Percentiles rank a stretch among this genome's conserved stretches.
Evolutionary conservation across 352 stramenopile genomes (phyloP).

Genomic region (Thraustochytrium sp.): DNA sequence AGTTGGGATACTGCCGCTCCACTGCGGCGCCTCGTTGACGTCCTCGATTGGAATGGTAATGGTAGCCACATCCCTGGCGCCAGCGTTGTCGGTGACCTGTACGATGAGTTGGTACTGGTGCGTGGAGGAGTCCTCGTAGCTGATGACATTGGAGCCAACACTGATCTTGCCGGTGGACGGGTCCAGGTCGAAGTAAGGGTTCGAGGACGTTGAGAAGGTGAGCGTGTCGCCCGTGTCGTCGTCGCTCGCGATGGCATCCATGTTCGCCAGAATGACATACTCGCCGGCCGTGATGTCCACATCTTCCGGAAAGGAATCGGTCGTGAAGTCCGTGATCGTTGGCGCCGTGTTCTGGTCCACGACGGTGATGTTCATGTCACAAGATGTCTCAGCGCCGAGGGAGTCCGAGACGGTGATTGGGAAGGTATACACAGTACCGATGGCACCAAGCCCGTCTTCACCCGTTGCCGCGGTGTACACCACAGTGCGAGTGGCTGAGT

Average conservation of each 20-base stretch:
- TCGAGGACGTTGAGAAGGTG: conserved; percentile 26
- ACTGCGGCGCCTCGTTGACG: conserved; percentile 29
- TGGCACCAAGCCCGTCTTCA: background rate
- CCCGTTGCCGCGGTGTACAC: background rate
- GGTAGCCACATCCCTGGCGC: background rate
- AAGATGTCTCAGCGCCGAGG: background rate
- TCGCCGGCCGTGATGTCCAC: background rate
- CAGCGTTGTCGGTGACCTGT: background rate
- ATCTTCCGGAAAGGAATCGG: background rate
- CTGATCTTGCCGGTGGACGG: background rate
- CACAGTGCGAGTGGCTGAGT: background rate
- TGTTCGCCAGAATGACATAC: background rate
- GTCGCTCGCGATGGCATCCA: background rate
- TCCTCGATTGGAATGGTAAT: too few species aligned
- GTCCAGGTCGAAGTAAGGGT: conserved; percentile 25
- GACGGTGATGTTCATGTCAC: background rate
- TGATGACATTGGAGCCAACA: background rate
- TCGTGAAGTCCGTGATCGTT: background rate
- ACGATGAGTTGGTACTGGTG: conserved; percentile 41
- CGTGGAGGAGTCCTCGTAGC: conserved; percentile 25
- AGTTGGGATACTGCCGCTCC: background rate
- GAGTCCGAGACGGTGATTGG: background rate
- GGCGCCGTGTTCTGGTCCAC: background rate
- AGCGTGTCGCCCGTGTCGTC: background rate
- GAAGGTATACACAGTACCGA: background rate